These are phyloP conservation scores for Annulohypoxylon maeteangense DNA, from an alignment of 495 filamentous ascomycete genomes.

Conservation along the genomic window DNA sequence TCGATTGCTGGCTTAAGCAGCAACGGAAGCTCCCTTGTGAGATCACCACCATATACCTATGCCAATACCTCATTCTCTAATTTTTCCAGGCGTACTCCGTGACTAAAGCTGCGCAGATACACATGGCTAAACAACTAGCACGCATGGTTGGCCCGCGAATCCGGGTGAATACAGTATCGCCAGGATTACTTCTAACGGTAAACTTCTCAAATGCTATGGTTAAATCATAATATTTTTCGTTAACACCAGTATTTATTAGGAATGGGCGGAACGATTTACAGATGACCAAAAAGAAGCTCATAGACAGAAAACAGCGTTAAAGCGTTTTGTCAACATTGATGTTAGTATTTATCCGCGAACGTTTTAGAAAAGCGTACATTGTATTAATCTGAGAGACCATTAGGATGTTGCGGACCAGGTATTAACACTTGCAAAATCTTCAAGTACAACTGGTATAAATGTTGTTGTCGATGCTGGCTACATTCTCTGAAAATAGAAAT, in stretches of 20 bases:
- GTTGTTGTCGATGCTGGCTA: not conserved
- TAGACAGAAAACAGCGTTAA: not conserved
- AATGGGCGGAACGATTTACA: not conserved
- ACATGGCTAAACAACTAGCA: not conserved
- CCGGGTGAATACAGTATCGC: not conserved
- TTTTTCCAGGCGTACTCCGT: not conserved
- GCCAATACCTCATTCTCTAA: not conserved
- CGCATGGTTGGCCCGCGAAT: slow-evolving; percentile 3
- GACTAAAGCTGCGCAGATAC: not conserved
- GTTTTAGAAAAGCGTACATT: not conserved
- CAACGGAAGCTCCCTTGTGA: not conserved
- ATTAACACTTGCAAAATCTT: not conserved
- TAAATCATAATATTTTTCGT: not conserved
- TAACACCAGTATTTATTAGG: not conserved
- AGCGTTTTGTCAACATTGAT: not conserved
- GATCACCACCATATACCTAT: not conserved
- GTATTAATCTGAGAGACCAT: not conserved
- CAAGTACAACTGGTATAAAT: not conserved
- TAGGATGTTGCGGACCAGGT: not conserved
- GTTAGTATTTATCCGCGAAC: too few relatives aligned
- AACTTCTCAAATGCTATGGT: too few relatives aligned
- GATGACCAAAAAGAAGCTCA: not conserved
- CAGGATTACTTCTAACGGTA: slow-evolving; percentile 1
- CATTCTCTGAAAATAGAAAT: not conserved
- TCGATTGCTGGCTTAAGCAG: not conserved